Evolutionary conservation across 192 early-diverging fungal genomes (phyloP).

Genomic region (Podila clonocystis): DNA sequence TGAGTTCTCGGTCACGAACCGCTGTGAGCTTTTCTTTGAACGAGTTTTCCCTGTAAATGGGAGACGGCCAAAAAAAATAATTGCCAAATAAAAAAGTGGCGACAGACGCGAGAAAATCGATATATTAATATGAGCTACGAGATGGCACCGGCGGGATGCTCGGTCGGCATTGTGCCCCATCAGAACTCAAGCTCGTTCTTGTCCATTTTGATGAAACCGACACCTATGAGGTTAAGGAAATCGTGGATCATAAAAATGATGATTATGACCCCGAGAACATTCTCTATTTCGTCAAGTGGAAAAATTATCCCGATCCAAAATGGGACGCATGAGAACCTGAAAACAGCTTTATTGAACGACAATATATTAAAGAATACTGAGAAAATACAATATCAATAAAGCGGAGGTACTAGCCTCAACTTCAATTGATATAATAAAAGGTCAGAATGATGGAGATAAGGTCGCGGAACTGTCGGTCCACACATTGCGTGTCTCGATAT

Average conservation of each 20-base stretch:
- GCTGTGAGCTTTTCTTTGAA: conserved; percentile 5
- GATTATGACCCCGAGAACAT: background rate
- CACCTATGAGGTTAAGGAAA: conserved; percentile 7
- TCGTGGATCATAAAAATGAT: background rate
- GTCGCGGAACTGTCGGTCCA: too few species aligned
- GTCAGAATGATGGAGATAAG: too few species aligned
- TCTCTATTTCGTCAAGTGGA: conserved; percentile 11
- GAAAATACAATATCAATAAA: background rate
- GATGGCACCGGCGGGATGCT: conserved; percentile 3
- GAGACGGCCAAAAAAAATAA: background rate
- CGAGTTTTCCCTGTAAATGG: conserved; percentile 11
- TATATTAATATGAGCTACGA: background rate
- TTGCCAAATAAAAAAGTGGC: too few species aligned
- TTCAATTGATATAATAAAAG: too few species aligned
- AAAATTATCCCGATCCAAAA: background rate
- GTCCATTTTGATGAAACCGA: conserved; percentile 1
- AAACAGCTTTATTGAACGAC: conserved; percentile 6
- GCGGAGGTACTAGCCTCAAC: too few species aligned
- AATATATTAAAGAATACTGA: conserved; percentile 10
- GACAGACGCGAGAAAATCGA: too few species aligned
- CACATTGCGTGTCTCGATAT: too few species aligned
- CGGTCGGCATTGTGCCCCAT: background rate
- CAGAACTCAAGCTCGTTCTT: conserved; percentile 8
- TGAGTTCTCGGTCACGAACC: conserved; percentile 1
- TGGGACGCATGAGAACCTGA: conserved; percentile 12